A percentile compares a stretch with the other conserved stretches of the same genome.
Conservation (phyloP, 1,284 basidiomycete species). For the Tylopilus sp. region DNA sequence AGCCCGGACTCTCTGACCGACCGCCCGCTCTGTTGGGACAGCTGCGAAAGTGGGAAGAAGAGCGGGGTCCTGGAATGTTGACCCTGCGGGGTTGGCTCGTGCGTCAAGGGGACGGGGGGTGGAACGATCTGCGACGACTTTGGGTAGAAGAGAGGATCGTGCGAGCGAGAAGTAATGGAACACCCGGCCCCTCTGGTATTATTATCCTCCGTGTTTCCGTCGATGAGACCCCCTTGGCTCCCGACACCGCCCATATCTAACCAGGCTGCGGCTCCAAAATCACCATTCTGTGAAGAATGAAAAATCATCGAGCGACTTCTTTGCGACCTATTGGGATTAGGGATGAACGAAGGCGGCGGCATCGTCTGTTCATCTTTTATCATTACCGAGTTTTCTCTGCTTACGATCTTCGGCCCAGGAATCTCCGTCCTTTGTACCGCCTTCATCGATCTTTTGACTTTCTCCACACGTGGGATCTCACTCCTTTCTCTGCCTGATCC, state of each 20-base stretch:
- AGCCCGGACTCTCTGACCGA: slow-evolving; percentile 55
- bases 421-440: slow-evolving; percentile 50
- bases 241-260: slow-evolving; percentile 1
- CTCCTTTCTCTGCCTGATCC: slow-evolving; percentile 26
- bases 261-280: slow-evolving; percentile 15
- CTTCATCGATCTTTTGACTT: slow-evolving; percentile 53
- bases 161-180: background rate
- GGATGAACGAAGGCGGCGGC: slow-evolving; percentile 30
- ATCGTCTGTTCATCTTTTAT: slow-evolving; percentile 24
- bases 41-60: slow-evolving; percentile 61
- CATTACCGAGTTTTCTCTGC: slow-evolving; percentile 14
- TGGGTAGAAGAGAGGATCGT: slow-evolving; percentile 29
- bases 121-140: slow-evolving; percentile 22
- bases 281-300: slow-evolving; percentile 17
- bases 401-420: slow-evolving; percentile 17
- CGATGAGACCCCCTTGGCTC: slow-evolving; percentile 1
- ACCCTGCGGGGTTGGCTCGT: slow-evolving; percentile 5
- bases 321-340: slow-evolving; percentile 11
- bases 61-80: slow-evolving; percentile 46
- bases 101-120: slow-evolving; percentile 47
- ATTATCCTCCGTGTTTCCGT: background rate
- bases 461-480: slow-evolving; percentile 36
- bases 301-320: slow-evolving; percentile 10
- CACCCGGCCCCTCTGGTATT: background rate
- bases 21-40: slow-evolving; percentile 50